A percentile compares a stretch with the other conserved stretches of the same genome.
These are phyloP conservation scores for Trypanosoma mega DNA, from an alignment of 208 protist species.

Conservation along the genomic window DNA sequence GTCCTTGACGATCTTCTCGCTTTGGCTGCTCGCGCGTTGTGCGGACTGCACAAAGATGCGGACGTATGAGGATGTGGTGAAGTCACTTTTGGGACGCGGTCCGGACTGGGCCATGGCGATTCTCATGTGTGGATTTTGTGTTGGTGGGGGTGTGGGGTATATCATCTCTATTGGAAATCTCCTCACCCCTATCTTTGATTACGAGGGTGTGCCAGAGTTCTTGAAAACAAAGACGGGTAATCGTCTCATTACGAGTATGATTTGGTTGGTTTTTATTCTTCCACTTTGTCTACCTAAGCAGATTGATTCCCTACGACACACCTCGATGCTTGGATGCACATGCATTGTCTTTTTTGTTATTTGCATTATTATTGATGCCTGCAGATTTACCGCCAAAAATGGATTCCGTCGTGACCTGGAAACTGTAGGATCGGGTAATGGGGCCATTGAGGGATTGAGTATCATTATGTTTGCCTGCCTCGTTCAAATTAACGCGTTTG, in stretches of 20 bases:
- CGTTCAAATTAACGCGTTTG: slow-evolving; percentile 39
- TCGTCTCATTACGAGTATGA: slow-evolving; percentile 34
- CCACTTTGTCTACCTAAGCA: slow-evolving; percentile 58
- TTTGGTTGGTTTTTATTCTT: slow-evolving; percentile 66
- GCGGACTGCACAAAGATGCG: slow-evolving; percentile 5
- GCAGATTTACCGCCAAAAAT: slow-evolving; percentile 13
- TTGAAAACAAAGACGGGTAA: slow-evolving; percentile 34
- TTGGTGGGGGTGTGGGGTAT: slow-evolving; percentile 13
- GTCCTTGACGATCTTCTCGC: slow-evolving; percentile 20
- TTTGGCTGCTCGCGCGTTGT: slow-evolving; percentile 17
- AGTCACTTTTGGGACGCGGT: slow-evolving; percentile 29
- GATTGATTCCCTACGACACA: slow-evolving; percentile 74
- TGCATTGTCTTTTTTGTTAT: slow-evolving; percentile 37
- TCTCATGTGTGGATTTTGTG: slow-evolving; percentile 35
- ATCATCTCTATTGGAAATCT: slow-evolving; percentile 14
- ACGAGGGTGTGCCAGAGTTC: slow-evolving; percentile 30
- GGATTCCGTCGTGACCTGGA: slow-evolving; percentile 44
- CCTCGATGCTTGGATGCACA: slow-evolving; percentile 41
- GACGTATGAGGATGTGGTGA: slow-evolving; percentile 14
- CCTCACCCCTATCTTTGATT: background rate
- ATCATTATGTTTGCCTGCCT: slow-evolving; percentile 37
- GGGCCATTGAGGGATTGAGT: slow-evolving; percentile 22
- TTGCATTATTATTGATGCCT: slow-evolving; percentile 42
- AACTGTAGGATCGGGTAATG: slow-evolving; percentile 31
- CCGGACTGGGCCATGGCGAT: slow-evolving; percentile 28